phyloP scores from a whole-genome alignment of 345 rosid species.

The Corymbia maculata region DNA sequence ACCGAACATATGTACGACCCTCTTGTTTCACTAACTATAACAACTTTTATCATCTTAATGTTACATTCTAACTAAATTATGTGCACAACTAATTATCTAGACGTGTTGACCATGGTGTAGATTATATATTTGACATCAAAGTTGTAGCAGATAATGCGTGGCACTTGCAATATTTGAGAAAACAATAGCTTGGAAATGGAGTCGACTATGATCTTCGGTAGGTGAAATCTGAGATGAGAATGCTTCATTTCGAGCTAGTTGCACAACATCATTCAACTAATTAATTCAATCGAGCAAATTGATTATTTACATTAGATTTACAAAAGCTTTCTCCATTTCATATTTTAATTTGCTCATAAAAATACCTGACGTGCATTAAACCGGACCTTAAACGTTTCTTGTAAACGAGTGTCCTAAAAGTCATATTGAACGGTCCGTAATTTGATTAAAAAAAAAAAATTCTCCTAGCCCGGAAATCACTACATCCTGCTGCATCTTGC shows the following conservation, averaged over 20 bases:
- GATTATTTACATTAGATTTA: not conserved
- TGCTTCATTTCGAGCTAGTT: not conserved
- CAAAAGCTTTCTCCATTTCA: not conserved
- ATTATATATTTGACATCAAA: not conserved
- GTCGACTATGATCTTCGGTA: not conserved
- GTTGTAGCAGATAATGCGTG: not conserved
- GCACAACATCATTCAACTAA: not conserved
- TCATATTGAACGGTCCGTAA: not conserved
- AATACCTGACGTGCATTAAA: not conserved
- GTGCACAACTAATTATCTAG: not conserved
- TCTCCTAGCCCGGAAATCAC: not conserved
- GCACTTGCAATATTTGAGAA: not conserved
- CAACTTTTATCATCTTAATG: not conserved
- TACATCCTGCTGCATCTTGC: not conserved
- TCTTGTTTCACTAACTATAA: not conserved
- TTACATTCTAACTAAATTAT: not conserved
- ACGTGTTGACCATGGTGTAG: accelerated
- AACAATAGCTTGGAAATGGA: not conserved
- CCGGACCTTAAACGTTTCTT: not conserved
- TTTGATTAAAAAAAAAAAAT: not conserved
- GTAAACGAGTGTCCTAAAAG: not conserved
- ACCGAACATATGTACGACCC: not conserved
- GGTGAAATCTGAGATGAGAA: not conserved
- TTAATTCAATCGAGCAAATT: not conserved
- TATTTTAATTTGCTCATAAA: not conserved